phyloP scores from a whole-genome alignment of 805 yeast species.

The Metschnikowia vanudenii region DNA sequence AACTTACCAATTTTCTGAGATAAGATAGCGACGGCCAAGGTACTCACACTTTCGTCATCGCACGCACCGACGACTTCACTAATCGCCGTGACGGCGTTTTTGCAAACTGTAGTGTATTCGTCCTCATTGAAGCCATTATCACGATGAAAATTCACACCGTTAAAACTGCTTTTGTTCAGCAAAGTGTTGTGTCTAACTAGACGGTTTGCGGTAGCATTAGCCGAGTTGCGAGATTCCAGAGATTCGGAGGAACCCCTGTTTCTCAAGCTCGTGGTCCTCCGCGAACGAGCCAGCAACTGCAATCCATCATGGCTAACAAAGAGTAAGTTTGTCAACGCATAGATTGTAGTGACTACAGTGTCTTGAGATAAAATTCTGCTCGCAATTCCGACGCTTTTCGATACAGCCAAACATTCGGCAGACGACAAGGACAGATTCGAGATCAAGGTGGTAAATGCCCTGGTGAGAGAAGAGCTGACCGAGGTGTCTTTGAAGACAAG shows the following conservation, averaged over 20 bases:
- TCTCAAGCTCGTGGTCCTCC: constrained; percentile 32
- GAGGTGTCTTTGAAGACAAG: constrained; percentile 44
- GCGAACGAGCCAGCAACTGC: constrained; percentile 26
- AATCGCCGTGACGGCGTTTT: constrained; percentile 68
- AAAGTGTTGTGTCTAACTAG: constrained; percentile 15
- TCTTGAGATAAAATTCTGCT: constrained; percentile 73
- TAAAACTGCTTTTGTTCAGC: constrained; percentile 7
- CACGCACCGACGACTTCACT: constrained; percentile 64
- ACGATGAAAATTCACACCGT: not conserved
- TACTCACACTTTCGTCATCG: constrained; percentile 68
- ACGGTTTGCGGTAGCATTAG: constrained; percentile 9
- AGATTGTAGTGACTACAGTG: constrained; percentile 77
- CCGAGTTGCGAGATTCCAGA: constrained; percentile 2
- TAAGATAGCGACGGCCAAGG: constrained; percentile 75
- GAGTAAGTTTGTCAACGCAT: constrained; percentile 74
- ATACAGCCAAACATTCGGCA: constrained; percentile 49
- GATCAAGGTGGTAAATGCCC: constrained; percentile 51
- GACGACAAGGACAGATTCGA: constrained; percentile 52
- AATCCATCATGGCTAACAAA: constrained; percentile 49
- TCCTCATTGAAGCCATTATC: constrained; percentile 19
- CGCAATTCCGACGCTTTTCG: constrained; percentile 63
- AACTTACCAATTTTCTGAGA: constrained; percentile 64
- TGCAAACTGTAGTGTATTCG: constrained; percentile 45
- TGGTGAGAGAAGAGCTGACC: constrained; percentile 39
- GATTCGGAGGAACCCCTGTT: constrained; percentile 14